Evolutionary conservation across 805 yeast species (phyloP), one percentile per base, ranked within the genome.

Genomic region (Tetrapisispora iriomotensis): DNA sequence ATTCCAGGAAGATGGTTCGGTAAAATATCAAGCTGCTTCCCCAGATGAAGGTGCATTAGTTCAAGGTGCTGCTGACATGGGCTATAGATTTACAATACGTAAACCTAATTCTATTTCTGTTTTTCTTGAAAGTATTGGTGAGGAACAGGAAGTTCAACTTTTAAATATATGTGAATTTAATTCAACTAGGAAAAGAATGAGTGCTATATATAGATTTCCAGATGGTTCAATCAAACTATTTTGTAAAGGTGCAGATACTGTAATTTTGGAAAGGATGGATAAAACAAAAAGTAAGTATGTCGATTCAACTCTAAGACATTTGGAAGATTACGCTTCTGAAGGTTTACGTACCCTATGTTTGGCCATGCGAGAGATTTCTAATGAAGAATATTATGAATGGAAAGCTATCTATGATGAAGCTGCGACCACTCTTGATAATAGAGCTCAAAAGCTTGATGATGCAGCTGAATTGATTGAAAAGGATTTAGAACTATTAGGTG

Each of bases 11-110:
- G 67, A 66, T 41, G 84, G 82, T 0, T 49, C 70, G 2, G 79
- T 92, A 46, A 88, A 85, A 58, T 92, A 94, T 59, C 99, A 92
- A 63, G 98, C 99, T 1, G 96, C 98, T 0, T 88, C 97, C 0
- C 98, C 98, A 0, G 99, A 92, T 65, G 98, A 94, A 67, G 98
- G 98, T 37, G 99, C 99, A 0, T 69, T 92, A 45, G 99, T 92
- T 2, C 87, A 88, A 51, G 99, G 99, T 42, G 97, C 95, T 14
- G 92, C 96, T 0, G 70, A 68, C 53, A 65, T 90, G 34, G 97
- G 96, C 0, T 92, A 82, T 57, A 77, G 72, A 45, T 94, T 92
- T 58, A 72, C 75, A 7, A 77, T 86, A 34, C 81, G 99, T 65
- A 78, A 78, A 36, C 99, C 99, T 5, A 77, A 78, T 42, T 72